Base-by-base conservation (phyloP, 129 eudicot species). In the Logfia minima region DNA sequence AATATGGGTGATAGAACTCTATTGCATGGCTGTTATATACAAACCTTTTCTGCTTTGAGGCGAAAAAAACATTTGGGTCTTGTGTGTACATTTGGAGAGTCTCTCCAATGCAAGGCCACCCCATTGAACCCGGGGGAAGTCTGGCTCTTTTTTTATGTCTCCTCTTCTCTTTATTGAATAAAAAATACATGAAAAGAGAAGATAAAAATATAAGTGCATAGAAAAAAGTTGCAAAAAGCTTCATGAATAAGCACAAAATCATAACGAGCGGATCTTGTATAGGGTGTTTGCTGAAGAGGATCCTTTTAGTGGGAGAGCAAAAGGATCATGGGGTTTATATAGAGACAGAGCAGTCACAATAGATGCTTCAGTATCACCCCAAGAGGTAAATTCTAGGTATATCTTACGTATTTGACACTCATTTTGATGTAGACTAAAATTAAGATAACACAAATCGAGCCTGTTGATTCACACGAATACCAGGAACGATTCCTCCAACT, bases 61-160 rank as follows among this genome's bases (percentile, higher is more conserved):
- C 69, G 34, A 91, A 91, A 83, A 89, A 89, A 8, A 75, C 71
- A 80, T 84, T 82, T 6, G 97, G 97, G 78, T 87, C 92, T 78
- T 89, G 86, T 53, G 92, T 83, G 84, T 91, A 91, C 59, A 91
- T 70, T 70, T 85, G 93, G 56, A 88, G 88, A 34, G 94, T 91
- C 76, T 91, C 90, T 43, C 97, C 97, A 19, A 91, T 75, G 81
- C 68, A 85, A 68, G 97, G 95, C 90, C 90, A 89, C 6, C 97
- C 97, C 95, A 87, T 85, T 19, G 97, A 79, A 14, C 97, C 97
- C 0, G 97, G 97, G 52, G 97, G 97, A 23, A 91, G 84, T 79
- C 83, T 80, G 17, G 83, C 77, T 63, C 45, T 72, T 53, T 53
- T 23, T 73, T 77, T 87, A 56, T 87, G 79, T 39, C 68, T 63